phyloP scores from a whole-genome alignment of 352 stramenopile genomes.

The Vaucheria bursata region DNA sequence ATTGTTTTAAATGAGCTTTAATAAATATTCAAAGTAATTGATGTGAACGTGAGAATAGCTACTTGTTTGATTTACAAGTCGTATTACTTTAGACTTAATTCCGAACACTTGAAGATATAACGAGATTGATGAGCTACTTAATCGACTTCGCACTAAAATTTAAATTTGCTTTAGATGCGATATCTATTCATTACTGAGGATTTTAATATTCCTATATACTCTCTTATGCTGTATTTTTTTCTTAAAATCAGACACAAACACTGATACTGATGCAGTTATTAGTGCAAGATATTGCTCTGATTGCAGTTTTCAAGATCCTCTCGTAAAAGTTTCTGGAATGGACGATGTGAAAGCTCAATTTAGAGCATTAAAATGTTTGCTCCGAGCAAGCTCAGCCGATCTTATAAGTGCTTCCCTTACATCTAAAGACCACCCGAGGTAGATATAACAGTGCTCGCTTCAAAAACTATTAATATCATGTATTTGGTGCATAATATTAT shows the following conservation, averaged over 20 bases:
- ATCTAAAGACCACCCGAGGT: neutral
- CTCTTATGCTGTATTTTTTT: no score
- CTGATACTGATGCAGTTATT: neutral
- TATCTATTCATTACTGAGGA: no score
- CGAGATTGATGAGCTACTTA: no score
- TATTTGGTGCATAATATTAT: neutral
- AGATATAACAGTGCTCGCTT: neutral
- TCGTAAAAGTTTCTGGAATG: neutral
- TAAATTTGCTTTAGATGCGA: no score
- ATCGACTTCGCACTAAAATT: no score
- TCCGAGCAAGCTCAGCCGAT: neutral
- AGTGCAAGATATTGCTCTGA: neutral
- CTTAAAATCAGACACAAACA: neutral
- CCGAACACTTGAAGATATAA: no score
- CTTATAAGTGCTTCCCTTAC: neutral
- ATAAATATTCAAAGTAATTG: no score
- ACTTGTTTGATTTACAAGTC: no score
- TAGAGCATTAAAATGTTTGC: neutral
- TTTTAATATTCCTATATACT: no score
- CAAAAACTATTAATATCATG: neutral
- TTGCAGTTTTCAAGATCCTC: neutral
- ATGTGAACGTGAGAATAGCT: no score
- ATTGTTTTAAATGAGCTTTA: no score
- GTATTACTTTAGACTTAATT: no score
- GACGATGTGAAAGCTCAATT: neutral